A percentile compares a stretch with the other conserved stretches of the same genome.
Conservation (phyloP, 345 rosid species). For the Salix suchowensis region DNA sequence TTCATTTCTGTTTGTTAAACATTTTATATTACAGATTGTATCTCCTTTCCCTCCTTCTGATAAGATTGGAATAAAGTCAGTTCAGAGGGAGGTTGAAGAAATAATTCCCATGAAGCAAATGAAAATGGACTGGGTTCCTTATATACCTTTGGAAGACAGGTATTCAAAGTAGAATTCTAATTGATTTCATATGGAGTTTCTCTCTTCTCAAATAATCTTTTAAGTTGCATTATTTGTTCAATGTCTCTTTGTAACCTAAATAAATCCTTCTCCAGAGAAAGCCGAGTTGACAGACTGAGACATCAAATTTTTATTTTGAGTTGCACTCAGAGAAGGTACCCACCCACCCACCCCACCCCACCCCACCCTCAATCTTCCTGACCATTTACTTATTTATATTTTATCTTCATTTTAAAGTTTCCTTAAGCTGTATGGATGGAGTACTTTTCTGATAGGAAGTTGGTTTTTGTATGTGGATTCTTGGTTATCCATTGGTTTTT, state of each 20-base stretch:
- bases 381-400: neutral
- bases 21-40: conserved; percentile 49
- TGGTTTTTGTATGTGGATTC: neutral
- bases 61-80: conserved; percentile 91
- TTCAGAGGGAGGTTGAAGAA: conserved; percentile 93
- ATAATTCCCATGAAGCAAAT: conserved; percentile 96
- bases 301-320: conserved; percentile 65
- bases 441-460: neutral
- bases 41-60: conserved; percentile 97
- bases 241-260: conserved; percentile 9
- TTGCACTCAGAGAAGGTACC: conserved; percentile 86
- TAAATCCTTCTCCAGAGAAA: conserved; percentile 50
- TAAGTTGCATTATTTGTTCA: neutral
- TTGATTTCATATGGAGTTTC: conserved; percentile 8
- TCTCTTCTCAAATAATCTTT: neutral
- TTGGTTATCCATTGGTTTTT: neutral
- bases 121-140: conserved; percentile 99
- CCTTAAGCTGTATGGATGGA: neutral
- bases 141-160: conserved; percentile 85
- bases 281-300: conserved; percentile 71
- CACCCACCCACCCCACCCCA: too few species aligned
- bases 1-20: neutral
- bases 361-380: neutral
- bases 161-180: conserved; percentile 17
- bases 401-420: neutral